Evolutionary conservation across 345 rosid genomes (phyloP).

Genomic region (Passiflora organensis): DNA sequence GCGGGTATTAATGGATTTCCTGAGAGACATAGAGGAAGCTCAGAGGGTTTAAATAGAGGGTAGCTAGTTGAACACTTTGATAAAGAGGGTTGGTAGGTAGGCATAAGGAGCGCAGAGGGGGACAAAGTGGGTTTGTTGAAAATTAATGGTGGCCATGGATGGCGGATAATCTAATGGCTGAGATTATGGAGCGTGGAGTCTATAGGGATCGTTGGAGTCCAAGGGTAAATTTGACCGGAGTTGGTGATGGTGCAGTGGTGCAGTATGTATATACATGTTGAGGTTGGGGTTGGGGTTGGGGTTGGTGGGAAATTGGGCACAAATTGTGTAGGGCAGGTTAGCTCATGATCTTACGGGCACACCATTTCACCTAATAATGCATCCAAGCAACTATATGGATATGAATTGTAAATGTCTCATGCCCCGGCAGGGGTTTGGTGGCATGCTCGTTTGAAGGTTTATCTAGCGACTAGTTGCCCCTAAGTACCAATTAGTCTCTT

Average conservation of each 20-base stretch:
- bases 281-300: conserved; percentile 18
- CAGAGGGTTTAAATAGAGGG: conserved; percentile 12
- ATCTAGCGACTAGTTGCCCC: no score
- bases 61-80: neutral
- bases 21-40: neutral
- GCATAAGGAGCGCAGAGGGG: conserved; percentile 10
- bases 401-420: no score
- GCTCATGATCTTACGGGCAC: no score
- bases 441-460: no score
- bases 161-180: neutral
- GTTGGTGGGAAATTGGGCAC: conserved; percentile 11
- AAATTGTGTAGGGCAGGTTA: no score
- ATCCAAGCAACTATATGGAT: no score
- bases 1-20: conserved; percentile 2
- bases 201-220: neutral
- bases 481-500: no score
- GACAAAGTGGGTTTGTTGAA: conserved; percentile 25
- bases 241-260: conserved; percentile 1
- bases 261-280: no score
- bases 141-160: conserved; percentile 11
- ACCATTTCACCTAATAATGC: no score
- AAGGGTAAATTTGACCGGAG: conserved; percentile 15
- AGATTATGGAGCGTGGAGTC: neutral
- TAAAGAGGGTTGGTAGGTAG: conserved; percentile 12
- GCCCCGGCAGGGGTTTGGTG: no score